Evolutionary conservation across 345 rosid species (phyloP), one percentile per base, ranked within the genome.

Genomic region (Capsella bursapastoris): DNA sequence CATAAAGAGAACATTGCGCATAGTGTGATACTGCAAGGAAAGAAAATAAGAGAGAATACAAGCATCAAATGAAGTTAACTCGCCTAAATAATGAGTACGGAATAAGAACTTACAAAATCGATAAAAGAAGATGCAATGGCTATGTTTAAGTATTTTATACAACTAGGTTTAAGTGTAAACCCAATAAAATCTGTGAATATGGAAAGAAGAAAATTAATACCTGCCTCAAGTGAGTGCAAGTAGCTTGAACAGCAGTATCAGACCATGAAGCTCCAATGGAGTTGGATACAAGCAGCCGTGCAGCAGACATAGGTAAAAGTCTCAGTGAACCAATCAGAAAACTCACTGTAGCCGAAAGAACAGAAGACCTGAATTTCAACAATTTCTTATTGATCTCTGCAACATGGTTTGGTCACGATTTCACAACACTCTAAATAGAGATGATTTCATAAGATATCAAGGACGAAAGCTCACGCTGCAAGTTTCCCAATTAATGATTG

Each of bases 1-100:
- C 93, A 89, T 80, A 73, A 82, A 89, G 81, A 91, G 86, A 67
- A 89, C 79, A 72, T 91, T 88, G 68, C 88, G 82, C 75, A 89
- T 72, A 1, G 84, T 82, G 72, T 93, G 97, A 74, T 89, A 91
- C 97, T 91, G 90, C 70, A 55, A 77, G 67, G 38, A 47, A 74
- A 64, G n/a, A 49, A 57, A 18, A 18, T 18, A 18, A 18, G 22
- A 18, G 22, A 18, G 22, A 18, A 18, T 18, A 40, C 45, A 25
- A 70, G 25, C 22, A 47, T 43, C 44, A 45, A 2, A 27, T 52
- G 50, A 53, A 64, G 61, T 37, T 8, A 18, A 40, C 6, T 40
- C 18, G 7, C 15, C 4, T 4, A 31, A 10, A 31, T 28, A 72
- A 18, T 8, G 28, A 16, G 15, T 12, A 38, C 29, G 38, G 8